Evolutionary conservation across 2,329 filamentous ascomycete genomes (phyloP).

Genomic region (Talaromyces sp.): DNA sequence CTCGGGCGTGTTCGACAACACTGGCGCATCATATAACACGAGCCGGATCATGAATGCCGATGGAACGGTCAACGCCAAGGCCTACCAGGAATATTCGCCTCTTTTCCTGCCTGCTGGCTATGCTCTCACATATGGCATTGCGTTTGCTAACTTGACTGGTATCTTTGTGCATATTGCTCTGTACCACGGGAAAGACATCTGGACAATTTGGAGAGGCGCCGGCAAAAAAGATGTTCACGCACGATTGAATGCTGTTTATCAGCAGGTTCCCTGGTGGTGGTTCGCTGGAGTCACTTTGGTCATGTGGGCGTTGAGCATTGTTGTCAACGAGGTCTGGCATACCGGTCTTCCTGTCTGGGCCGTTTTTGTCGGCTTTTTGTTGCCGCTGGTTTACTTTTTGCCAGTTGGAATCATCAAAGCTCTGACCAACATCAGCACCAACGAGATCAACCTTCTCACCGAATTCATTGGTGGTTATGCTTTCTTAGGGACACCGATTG

Average conservation of each 20-base stretch:
- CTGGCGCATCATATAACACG: slow-evolving; percentile 54
- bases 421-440: slow-evolving; percentile 45
- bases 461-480: slow-evolving; percentile 47
- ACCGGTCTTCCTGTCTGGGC: slow-evolving; percentile 43
- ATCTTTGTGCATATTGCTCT: slow-evolving; percentile 38
- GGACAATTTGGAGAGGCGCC: slow-evolving; percentile 28
- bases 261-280: slow-evolving; percentile 42
- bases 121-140: slow-evolving; percentile 51
- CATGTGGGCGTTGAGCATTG: slow-evolving; percentile 32
- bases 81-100: slow-evolving; percentile 60
- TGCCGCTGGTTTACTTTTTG: slow-evolving; percentile 42
- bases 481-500: slow-evolving; percentile 41
- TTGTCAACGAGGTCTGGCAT: slow-evolving; percentile 38
- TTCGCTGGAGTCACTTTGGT: slow-evolving; percentile 33
- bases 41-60: slow-evolving; percentile 53
- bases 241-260: slow-evolving; percentile 38
- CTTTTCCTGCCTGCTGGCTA: slow-evolving; percentile 59
- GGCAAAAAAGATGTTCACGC: slow-evolving; percentile 37
- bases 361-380: slow-evolving; percentile 39
- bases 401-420: slow-evolving; percentile 45
- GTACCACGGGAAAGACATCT: slow-evolving; percentile 33
- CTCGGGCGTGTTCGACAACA: slow-evolving; percentile 60
- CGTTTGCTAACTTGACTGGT: slow-evolving; percentile 61
- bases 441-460: slow-evolving; percentile 42
- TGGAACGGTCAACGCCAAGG: slow-evolving; percentile 52